Base-by-base conservation (phyloP, 768 basidiomycete species). In the Ephemerocybe angulata region DNA sequence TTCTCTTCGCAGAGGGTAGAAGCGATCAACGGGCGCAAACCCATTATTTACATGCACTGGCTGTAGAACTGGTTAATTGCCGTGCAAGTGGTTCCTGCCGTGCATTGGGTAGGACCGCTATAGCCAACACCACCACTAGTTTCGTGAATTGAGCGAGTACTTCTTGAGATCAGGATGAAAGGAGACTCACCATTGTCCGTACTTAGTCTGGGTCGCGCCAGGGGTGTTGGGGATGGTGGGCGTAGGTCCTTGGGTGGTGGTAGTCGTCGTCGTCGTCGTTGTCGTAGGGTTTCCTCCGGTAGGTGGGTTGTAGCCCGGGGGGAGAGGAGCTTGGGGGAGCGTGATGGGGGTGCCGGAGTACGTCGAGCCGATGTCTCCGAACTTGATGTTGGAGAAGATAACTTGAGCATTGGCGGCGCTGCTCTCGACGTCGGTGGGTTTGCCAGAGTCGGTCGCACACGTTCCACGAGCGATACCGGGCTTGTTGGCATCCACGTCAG, bases 361-460 rank as follows among this genome's bases (percentile, higher is more conserved):
- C 52, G 79, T 80, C 27, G 76, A 74, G 57, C 74, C 76, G 62
- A 81, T 75, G 63, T 71, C 67, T 53, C 79, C 80, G 63, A 75
- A 77, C 64, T 70, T 74, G 72, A 81, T 82, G 75, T 81, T 81
- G 29, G 79, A 81, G 75, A 64, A 82, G 54, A 69, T 73, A 65
- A 82, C 80, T 21, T 69, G 68, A 28, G 77, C 72, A 62, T 69
- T 69, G 48, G 78, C 62, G 58, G 57, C 51, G 48, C 67, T 48
- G 22, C 63, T 42, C 66, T 80, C 79, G 59, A 81, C 74, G 37
- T 76, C 70, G 4, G 64, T 61, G 53, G 81, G 79, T 3, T 62
- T 66, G 55, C 81, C 80, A 35, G 78, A 78, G 41, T 65, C 65
- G 49, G 77, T 78, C 2, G 80, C 50, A 70, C 79, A 82, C 48